Evolutionary conservation across 441 rosid genomes (phyloP).

Genomic region (Eruca vesicaria): DNA sequence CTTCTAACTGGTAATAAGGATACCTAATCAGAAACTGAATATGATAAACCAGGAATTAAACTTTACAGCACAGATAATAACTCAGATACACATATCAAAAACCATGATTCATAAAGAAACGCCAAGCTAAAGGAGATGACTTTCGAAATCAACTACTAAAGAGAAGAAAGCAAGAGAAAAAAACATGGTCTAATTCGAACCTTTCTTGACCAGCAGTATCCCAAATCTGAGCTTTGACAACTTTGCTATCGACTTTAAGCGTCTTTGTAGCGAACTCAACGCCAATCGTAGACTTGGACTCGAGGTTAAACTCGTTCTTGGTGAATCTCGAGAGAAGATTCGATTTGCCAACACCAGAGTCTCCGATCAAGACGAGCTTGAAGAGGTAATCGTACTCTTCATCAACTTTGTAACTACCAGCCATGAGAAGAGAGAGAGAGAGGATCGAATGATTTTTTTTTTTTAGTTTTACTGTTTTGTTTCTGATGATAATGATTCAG

Average conservation of each 20-base stretch:
- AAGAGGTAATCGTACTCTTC: conserved; percentile 64
- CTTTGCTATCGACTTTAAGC: conserved; percentile 45
- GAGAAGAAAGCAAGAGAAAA: not conserved
- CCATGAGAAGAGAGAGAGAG: conserved; percentile 36
- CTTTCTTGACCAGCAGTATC: conserved; percentile 76
- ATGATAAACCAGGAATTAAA: too few species aligned
- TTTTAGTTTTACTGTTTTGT: not conserved
- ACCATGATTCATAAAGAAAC: too few species aligned
- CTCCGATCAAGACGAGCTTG: conserved; percentile 64
- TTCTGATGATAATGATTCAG: conserved; percentile 22
- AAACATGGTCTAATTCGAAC: conserved; percentile 21
- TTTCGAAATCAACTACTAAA: not conserved
- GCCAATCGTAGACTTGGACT: conserved; percentile 70
- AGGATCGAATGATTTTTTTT: not conserved
- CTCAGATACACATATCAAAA: too few species aligned
- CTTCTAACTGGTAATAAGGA: too few species aligned
- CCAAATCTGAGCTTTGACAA: conserved; percentile 74
- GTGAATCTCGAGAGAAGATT: conserved; percentile 58
- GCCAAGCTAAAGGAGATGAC: too few species aligned
- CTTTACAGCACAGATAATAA: too few species aligned
- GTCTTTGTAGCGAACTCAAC: conserved; percentile 64
- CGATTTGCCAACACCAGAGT: conserved; percentile 63
- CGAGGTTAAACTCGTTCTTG: conserved; percentile 57
- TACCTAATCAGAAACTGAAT: too few species aligned
- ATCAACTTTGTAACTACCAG: conserved; percentile 39